phyloP scores from a whole-genome alignment of 495 filamentous ascomycete genomes.

The Cercophora sp. region DNA sequence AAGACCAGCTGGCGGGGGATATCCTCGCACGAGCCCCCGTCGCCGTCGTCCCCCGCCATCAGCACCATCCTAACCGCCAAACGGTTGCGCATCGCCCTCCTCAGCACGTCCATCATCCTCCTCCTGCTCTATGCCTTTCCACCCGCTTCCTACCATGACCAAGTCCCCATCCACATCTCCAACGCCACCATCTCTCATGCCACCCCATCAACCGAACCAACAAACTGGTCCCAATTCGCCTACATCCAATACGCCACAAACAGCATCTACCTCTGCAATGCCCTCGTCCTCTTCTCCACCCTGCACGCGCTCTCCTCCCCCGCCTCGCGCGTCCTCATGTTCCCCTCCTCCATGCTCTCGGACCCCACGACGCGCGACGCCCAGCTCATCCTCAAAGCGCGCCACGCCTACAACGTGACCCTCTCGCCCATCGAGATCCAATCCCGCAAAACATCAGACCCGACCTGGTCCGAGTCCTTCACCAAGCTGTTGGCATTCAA shows the following conservation, averaged over 20 bases:
- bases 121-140: too few relatives aligned
- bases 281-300: constrained; percentile 69
- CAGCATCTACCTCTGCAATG: constrained; percentile 68
- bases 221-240: constrained; percentile 63
- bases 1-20: too few relatives aligned
- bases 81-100: too few relatives aligned
- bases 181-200: too few relatives aligned
- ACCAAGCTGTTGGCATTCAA: constrained; percentile 71
- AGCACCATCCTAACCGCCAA: too few relatives aligned
- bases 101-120: too few relatives aligned
- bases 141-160: too few relatives aligned
- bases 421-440: constrained; percentile 58
- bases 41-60: too few relatives aligned
- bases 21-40: too few relatives aligned
- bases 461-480: constrained; percentile 60
- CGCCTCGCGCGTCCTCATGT: constrained; percentile 65
- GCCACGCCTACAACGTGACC: constrained; percentile 57
- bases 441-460: constrained; percentile 39
- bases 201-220: too few relatives aligned
- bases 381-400: constrained; percentile 56
- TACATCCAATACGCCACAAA: constrained; percentile 71
- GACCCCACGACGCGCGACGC: constrained; percentile 33
- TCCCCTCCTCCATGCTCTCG: constrained; percentile 50
- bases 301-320: constrained; percentile 56
- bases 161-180: too few relatives aligned